Evolutionary conservation across 2,329 filamentous ascomycete genomes (phyloP), one percentile per base, ranked within the genome.

Genomic region (Talaromyces funiculosus): DNA sequence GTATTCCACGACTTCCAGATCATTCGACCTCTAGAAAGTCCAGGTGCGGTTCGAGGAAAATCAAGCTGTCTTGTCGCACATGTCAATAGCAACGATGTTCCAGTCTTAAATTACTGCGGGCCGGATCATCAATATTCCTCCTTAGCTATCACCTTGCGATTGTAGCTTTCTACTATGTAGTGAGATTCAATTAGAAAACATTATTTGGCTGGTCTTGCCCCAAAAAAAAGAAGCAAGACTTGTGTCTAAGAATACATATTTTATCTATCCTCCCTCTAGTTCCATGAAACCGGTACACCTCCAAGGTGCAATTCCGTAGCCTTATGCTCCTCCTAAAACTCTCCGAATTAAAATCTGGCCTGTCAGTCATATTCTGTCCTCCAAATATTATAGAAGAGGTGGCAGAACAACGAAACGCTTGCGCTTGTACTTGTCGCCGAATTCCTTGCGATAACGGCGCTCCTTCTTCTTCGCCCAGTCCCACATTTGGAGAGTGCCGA

Each of bases 401-500:
- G 94, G 91, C 61, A 97, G 75, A 77, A 96, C 89, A 62, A 85
- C 86, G 71, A 82, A 93, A 70, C 85, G 85, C 90, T 99, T 97
- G 81, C 88, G 92, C 87, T 93, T 92, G 80, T 99, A 99, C 77
- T 88, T 90, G 73, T 92, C 89, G 42, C 90, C 90, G 75, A 97
- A 96, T 74, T 96, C 90, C 75, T 89, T 88, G 69, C 94, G 86
- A 74, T 97, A 94, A 60, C 90, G 86, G 71, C 81, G 85, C 82
- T 99, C 94, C 84, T 97, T 97, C 81, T 91, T 93, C 77, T 84
- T 84, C 40, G 88, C 93, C 94, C 94, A 99, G 57, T 81, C 75
- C 61, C 83, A 85, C 94, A 99, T 97, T 77, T 92, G 90, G 24
- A 78, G 82, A 16, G 82, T 83, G 35, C 91, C 91, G 56, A 91